Evolutionary conservation across 192 early-diverging fungal genomes (phyloP), one percentile per base, ranked within the genome.

Genomic region (Mortierella alpina): DNA sequence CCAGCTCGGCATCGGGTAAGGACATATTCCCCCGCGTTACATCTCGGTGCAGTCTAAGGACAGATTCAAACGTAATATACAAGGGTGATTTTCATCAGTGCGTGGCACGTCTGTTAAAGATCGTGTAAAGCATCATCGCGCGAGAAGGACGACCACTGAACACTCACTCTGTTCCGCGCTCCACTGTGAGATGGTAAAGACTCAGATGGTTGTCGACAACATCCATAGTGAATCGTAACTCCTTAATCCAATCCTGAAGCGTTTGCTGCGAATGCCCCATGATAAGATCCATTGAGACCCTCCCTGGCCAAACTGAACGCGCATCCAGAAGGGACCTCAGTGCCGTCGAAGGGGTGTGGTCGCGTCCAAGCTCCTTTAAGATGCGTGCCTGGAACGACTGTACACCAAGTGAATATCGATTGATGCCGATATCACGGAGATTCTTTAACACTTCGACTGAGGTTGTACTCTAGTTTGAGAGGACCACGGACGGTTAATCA

Each of bases 151-250:
- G 31, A 31, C 31, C 31, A 31, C 31, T 31, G 31, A 7, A 45
- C 9, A 62, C 81, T 75, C 80, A 87, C 86, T 80, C 83, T 55
- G 88, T 89, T 14, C 88, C 84, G 7, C 65, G 78, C 46, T 89
- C 86, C 9, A 89, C 57, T 12, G 86, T 87, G 14, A 89, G 68
- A 68, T 89, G 86, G 54, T 89, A 89, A 15, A 89, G 63, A 13
- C 86, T 87, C 7, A 89, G 63, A 48, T 89, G 88, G 63, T 87
- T 56, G 18, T 79, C 83, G 7, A 86, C 88, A 17, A 89, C 72
- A 23, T 83, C 72, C 59, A 89, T 59, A 8, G 83, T 75, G 41
- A 68, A 69, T 70, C 85, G 53, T 47, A 88, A 63, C 58, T 88
- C 87, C 15, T 74, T 60, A 1, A 18, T 67, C 87, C 87, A 88